Conservation (phyloP, 2,329 filamentous ascomycete species). For the Paradendryphiella salina region DNA sequence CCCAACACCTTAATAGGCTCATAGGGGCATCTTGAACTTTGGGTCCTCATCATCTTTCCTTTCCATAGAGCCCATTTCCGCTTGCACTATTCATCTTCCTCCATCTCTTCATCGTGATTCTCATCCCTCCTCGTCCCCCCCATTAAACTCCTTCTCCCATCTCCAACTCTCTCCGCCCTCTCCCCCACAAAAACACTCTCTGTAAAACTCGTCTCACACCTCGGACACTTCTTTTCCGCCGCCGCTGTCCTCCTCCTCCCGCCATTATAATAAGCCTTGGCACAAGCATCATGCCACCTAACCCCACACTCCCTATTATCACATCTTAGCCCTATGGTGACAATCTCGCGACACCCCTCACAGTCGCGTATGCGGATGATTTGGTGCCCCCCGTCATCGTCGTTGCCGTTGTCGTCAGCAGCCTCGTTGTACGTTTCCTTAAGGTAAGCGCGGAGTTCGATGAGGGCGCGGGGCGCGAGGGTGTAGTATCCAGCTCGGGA, state of each 20-base stretch:
- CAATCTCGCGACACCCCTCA: conserved; percentile 83
- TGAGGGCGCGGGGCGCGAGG: conserved; percentile 73
- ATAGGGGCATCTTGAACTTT: too few species aligned
- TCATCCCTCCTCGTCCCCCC: conserved; percentile 6
- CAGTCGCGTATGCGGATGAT: conserved; percentile 77
- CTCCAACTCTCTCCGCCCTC: conserved; percentile 28
- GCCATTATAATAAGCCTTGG: conserved; percentile 34
- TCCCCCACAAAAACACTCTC: conserved; percentile 58
- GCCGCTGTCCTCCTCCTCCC: conserved; percentile 5
- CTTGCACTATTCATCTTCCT: conserved; percentile 9
- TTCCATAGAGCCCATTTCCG: too few species aligned
- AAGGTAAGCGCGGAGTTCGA: conserved; percentile 85
- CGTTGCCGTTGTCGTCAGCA: conserved; percentile 52
- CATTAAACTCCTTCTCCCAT: conserved; percentile 7
- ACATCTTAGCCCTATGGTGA: conserved; percentile 64
- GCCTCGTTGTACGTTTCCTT: conserved; percentile 86
- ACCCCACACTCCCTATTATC: conserved; percentile 35
- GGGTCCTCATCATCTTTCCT: too few species aligned
- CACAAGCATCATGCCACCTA: conserved; percentile 43
- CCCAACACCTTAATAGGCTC: too few species aligned
- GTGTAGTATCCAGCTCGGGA: conserved; percentile 73
- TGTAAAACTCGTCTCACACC: conserved; percentile 36
- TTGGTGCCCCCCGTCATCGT: conserved; percentile 54
- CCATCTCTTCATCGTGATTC: conserved; percentile 10
- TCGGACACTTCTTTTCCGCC: conserved; percentile 34